Base-by-base conservation (phyloP, 1,284 basidiomycete species). In the Bondarzewia mesenterica region DNA sequence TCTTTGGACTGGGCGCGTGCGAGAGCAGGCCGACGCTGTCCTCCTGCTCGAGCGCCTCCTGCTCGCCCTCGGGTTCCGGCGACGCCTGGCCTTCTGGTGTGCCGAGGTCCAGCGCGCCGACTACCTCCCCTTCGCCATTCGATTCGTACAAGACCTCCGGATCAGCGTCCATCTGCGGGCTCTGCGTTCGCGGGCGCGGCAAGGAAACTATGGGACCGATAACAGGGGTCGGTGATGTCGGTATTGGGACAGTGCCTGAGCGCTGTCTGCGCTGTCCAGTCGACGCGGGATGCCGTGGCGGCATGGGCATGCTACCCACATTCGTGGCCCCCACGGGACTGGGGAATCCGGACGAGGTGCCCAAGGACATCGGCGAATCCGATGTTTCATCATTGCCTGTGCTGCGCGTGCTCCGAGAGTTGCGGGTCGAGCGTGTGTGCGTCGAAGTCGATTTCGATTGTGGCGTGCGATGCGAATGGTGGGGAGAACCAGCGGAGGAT, bases 21-120 rank as follows among this genome's bases (percentile, higher is more conserved):
- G 73, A 74, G 47, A 89, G 65, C 12, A 73, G 58, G 14, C 85
- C 87, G 43, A 89, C 78, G 45, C 74, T 74, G 57, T 89, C 85
- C 44, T 86, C 82, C 26, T 73, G 71, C 60, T 89, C 85, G 8
- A 73, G 80, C 44, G 73, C 77, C 52, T 80, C 80, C 26, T 77
- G 66, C 7, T 72, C 72, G 4, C 74, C 75, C 49, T 77, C 75
- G 8, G 72, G 71, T 49, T 73, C 75, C 2, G 73, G 73, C 27
- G 69, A 73, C 42, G 23, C 16, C 15, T 29, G 42, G 27, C 8
- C 23, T 23, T 71, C 43, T 8, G 49, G 42, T 22, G 16, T 21
- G 1, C 46, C 46, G 3, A 50, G 12, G 23, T 48, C 46, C 2
- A 51, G 38, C 23, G 37, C 23, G 16, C 50, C 50, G 5, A 45